Percentiles rank a stretch among this genome's conserved stretches.
These are phyloP conservation scores for Sanghuangporus baumii DNA, from an alignment of 1,284 basidiomycete species.

Conservation along the genomic window DNA sequence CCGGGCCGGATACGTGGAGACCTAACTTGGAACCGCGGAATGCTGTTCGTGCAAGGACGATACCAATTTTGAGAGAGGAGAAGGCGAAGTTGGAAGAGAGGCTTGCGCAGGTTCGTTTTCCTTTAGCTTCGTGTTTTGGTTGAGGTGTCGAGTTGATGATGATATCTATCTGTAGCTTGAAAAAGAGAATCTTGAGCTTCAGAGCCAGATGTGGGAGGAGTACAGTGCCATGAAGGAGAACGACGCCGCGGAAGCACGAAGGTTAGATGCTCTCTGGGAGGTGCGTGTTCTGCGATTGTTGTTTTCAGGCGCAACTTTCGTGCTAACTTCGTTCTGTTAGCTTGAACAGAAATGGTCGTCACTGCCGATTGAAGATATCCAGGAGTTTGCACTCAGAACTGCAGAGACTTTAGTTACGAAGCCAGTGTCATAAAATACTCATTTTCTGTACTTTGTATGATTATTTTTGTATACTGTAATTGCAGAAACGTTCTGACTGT, in stretches of 20 bases:
- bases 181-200: slow-evolving; percentile 43
- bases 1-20: slow-evolving; percentile 53
- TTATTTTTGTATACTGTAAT: neutral
- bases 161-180: slow-evolving; percentile 41
- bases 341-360: slow-evolving; percentile 46
- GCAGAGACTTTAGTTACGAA: slow-evolving; percentile 32
- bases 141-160: neutral
- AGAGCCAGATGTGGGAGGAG: slow-evolving; percentile 44
- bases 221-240: slow-evolving; percentile 39
- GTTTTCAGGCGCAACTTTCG: neutral
- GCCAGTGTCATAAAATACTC: neutral
- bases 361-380: slow-evolving; percentile 56
- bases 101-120: slow-evolving; percentile 41
- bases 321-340: slow-evolving; percentile 29
- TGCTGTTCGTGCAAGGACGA: slow-evolving; percentile 55
- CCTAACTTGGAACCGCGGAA: slow-evolving; percentile 52
- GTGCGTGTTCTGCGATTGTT: slow-evolving; percentile 30
- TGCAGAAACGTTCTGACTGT: neutral
- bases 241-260: slow-evolving; percentile 38
- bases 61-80: slow-evolving; percentile 54
- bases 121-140: neutral
- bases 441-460: neutral
- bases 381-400: slow-evolving; percentile 55
- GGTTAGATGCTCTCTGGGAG: slow-evolving; percentile 50
- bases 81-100: slow-evolving; percentile 43